phyloP scores from a whole-genome alignment of 441 rosid genomes.

The Mallotus japonicus region DNA sequence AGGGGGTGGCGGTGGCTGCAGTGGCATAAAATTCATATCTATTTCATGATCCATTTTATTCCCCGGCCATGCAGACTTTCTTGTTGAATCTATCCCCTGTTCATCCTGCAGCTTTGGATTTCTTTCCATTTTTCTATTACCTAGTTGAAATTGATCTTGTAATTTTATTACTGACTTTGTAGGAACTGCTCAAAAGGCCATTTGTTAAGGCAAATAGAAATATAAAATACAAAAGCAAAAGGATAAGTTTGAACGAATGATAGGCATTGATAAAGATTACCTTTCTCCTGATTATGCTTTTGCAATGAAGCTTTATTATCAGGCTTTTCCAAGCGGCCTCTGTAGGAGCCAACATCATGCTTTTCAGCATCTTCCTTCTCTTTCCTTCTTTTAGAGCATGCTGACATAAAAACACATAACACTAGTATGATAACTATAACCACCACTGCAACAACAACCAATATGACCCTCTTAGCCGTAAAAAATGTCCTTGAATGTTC shows the following conservation, averaged over 20 bases:
- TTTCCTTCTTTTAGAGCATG: constrained; percentile 43
- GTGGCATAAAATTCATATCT: constrained; percentile 25
- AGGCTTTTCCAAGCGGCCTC: constrained; percentile 29
- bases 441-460: constrained; percentile 44
- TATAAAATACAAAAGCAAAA: constrained; percentile 10
- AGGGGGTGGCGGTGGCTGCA: constrained; percentile 49
- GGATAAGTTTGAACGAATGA: constrained; percentile 12
- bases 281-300: constrained; percentile 39
- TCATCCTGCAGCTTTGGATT: constrained; percentile 36
- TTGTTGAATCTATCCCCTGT: constrained; percentile 30
- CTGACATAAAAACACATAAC: constrained; percentile 42
- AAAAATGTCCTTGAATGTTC: constrained; percentile 39
- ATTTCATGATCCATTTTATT: constrained; percentile 31
- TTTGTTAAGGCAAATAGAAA: constrained; percentile 16
- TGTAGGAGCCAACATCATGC: constrained; percentile 27
- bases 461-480: constrained; percentile 38
- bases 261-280: constrained; percentile 34
- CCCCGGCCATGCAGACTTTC: constrained; percentile 33
- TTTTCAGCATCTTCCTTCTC: constrained; percentile 26
- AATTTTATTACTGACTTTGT: constrained; percentile 38
- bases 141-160: constrained; percentile 37
- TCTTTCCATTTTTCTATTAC: constrained; percentile 33
- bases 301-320: constrained; percentile 38
- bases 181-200: constrained; percentile 39
- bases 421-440: constrained; percentile 40